Base-by-base conservation (phyloP, 768 basidiomycete genomes). In the Cubamyces lactineus region DNA sequence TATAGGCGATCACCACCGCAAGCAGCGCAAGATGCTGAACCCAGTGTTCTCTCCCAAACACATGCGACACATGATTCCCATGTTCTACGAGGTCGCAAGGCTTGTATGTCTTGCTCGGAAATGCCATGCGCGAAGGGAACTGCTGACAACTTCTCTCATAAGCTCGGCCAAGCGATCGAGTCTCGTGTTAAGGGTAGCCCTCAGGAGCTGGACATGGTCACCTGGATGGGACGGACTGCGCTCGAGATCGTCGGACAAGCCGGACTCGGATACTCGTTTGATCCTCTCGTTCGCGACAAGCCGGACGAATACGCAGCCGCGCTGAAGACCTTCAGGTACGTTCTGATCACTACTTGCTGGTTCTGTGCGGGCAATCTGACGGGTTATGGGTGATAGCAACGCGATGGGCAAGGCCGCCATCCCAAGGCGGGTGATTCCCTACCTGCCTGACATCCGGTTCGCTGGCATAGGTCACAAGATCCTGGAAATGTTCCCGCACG, bases 401-500 rank as follows among this genome's bases (percentile, higher is more conserved):
- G 47, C 57, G 16, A 39, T n/a, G 21, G 30, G 34, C 42, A 26
- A 46, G 30, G 51, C 50, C n/a, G 21, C 41, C 16, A 17, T 43
- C n/a, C 7, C 49, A 80, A 59, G 54, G 75, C 66, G 24, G 8
- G 8, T 46, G 4, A 7, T 61, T 15, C 53, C 67, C 2, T 57
- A 63, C 30, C 7, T 66, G 17, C 30, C 28, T 2, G 53, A 48
- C 34, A 26, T 66, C n/a, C 42, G 62, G n/a, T 61, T 65, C 0
- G 69, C 72, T 0, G 49, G 58, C 23, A 63, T 80, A 28, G 65
- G 75, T 12, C 71, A 74, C 34, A 72, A 67, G 47, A 15, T 79
- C 0, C 65, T 79, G 0, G 65, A 74, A 41, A 28, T 70, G 19
- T 56, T 76, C 16, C 81, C 80, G 2, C 74, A 67, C 57, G 68